Conservation (phyloP, 2,329 filamentous ascomycete genomes). For the Emergomyces orientalis region DNA sequence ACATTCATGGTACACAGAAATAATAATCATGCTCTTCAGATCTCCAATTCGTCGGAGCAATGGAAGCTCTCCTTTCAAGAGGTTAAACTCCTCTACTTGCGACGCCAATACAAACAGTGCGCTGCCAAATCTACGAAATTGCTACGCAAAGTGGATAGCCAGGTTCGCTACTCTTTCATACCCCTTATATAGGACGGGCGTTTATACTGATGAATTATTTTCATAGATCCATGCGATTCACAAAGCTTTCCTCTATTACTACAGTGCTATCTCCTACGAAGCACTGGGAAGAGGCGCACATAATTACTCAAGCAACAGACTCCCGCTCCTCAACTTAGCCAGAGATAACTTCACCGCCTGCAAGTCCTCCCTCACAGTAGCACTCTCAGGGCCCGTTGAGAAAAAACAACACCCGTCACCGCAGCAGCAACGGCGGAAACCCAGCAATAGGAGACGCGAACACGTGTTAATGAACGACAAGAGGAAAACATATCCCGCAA, state of each 20-base stretch:
- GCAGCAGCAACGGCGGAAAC: neutral
- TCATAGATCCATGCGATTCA: constrained; percentile 28
- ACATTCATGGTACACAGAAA: neutral
- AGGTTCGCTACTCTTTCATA: constrained; percentile 20
- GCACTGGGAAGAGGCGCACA: constrained; percentile 39
- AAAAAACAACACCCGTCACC: constrained; percentile 2
- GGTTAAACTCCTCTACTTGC: constrained; percentile 30
- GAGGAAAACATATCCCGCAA: constrained; percentile 4
- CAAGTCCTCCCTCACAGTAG: constrained; percentile 11
- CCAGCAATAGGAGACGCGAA: neutral
- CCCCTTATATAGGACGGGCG: neutral
- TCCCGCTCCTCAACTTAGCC: constrained; percentile 34
- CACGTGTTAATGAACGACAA: neutral
- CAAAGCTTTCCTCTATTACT: constrained; percentile 38
- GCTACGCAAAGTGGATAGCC: constrained; percentile 19
- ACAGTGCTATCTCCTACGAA: constrained; percentile 40
- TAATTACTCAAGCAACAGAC: constrained; percentile 38
- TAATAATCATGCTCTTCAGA: neutral
- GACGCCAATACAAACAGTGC: constrained; percentile 36
- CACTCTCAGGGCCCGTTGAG: neutral
- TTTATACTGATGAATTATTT: constrained; percentile 7
- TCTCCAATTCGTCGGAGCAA: constrained; percentile 28
- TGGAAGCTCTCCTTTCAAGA: constrained; percentile 28
- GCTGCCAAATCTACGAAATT: constrained; percentile 25
- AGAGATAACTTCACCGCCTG: constrained; percentile 32